Base-by-base conservation (phyloP, 164 flowering plant species). In the Liriodendron chinense region DNA sequence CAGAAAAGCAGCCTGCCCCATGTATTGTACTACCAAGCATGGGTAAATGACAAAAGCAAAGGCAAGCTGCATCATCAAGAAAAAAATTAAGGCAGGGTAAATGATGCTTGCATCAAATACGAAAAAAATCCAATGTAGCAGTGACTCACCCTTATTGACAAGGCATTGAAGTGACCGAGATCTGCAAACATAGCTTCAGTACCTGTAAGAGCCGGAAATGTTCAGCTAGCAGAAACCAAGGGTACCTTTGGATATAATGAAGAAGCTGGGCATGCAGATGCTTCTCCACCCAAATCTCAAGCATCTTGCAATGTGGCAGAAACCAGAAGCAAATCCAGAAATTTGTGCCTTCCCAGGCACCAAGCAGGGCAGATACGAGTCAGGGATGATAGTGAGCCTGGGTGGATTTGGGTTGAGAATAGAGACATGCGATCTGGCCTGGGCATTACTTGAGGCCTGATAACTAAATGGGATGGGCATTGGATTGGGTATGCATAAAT, bases 181-280 rank as follows among this genome's bases (percentile, higher is more conserved):
- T 93, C 98, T 18, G 98, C 96, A 86, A 87, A 93, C 94, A 91
- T 93, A 28, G 97, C 92, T 82, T 93, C 97, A 65, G 98, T 85
- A 71, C 97, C 98, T 93, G 85, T 70, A 64, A 80, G 75, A 75
- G 22, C 21, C 25, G 22, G 26, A 64, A 64, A 64, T 21, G 34
- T 10, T 57, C 67, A 64, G 2, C 10, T 23, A 22, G 9, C 21
- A 18, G 67, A 9, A 64, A 34, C 22, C 22, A 9, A 22, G 20
- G 64, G 20, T 61, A 3, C 21, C 69, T 9, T 67, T 67, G 26
- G 16, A 26, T 18, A 34, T 26, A 67, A 26, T 9, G 16, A 67
- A 26, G 26, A 26, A 28, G 5, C n/a, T 34, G 69, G n/a, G 9
- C 14, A 26, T 26, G 47, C 14, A 53, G 59, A 53, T 12, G 18